A percentile compares a stretch with the other conserved stretches of the same genome.
Evolutionary conservation across 306 rosid species (phyloP).

Genomic region (Casuarina equisetifolia): DNA sequence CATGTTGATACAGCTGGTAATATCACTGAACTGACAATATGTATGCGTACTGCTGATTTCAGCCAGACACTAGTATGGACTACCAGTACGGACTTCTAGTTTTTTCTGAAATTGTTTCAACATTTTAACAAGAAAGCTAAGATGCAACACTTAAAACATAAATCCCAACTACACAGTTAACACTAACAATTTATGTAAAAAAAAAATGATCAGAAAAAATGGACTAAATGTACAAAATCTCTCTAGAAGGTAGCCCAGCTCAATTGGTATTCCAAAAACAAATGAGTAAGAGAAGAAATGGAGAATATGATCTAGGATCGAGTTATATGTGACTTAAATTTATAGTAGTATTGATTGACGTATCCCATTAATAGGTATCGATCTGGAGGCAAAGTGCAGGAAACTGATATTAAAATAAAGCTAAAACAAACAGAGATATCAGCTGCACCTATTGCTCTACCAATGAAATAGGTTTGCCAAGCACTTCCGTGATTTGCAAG

Average conservation of each 20-base stretch:
- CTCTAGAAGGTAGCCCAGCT: background rate
- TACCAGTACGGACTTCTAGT: background rate
- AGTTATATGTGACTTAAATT: background rate
- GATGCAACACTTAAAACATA: background rate
- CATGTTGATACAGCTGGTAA: background rate
- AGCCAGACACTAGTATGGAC: background rate
- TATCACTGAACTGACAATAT: background rate
- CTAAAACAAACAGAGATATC: background rate
- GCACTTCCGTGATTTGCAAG: background rate
- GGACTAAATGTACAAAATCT: background rate
- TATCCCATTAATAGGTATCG: background rate
- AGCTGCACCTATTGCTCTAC: background rate
- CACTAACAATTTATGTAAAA: background rate
- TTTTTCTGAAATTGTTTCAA: background rate
- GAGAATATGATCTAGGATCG: background rate
- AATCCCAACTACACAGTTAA: background rate
- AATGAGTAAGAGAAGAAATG: background rate
- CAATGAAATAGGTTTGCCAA: background rate
- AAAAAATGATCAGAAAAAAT: too few species aligned
- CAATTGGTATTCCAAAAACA: background rate
- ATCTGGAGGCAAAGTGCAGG: background rate
- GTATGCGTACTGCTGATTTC: background rate
- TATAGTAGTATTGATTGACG: background rate
- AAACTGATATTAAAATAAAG: background rate
- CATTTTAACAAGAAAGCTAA: background rate